Base-by-base conservation (phyloP, 2,329 filamentous ascomycete species). In the Hymenoscyphus fraxineus region DNA sequence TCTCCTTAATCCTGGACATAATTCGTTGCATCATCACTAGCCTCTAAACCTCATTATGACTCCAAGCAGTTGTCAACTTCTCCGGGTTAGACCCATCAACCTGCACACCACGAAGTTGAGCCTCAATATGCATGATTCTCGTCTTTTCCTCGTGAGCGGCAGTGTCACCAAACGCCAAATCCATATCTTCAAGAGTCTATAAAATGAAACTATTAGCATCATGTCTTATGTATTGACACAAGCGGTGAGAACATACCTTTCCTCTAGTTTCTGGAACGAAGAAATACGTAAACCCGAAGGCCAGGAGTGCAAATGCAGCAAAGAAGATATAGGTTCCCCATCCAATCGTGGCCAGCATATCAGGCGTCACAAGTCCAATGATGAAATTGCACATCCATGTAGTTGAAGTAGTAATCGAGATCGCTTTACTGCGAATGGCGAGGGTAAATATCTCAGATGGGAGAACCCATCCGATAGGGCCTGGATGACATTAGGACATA, bases 271-370 rank as follows among this genome's bases (percentile, higher is more conserved):
- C 85, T 0, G 85, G 85, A 0, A 88, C 81, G 59, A 83, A 80
- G 67, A 85, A 80, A 66, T 76, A 83, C 0, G 81, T 81, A 77
- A 82, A 86, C 0, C 80, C 64, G 6, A 79, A 74, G 0, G 79
- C 78, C 6, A 85, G 69, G 1, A 81, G 68, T 67, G 81, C 83
- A 68, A 85, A 84, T 2, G 79, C 76, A 0, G 81, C 82, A 66
- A 88, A 88, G 77, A 88, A 88, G 57, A 86, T 79, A 67, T 87
- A 88, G 12, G 82, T 82, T 10, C 82, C 82, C 72, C 77, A 84
- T 3, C 74, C 76, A 6, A 79, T 83, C 16, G 80, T 79, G 57
- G 83, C 77, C 4, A 89, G 78, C 68, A 89, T 81, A 4, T 81
- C 80, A 0, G 83, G 85, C 0, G 82, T 85, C 27, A 84, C 82